Base-by-base conservation (phyloP, 768 basidiomycete species). In the Tulasnella sp. region DNA sequence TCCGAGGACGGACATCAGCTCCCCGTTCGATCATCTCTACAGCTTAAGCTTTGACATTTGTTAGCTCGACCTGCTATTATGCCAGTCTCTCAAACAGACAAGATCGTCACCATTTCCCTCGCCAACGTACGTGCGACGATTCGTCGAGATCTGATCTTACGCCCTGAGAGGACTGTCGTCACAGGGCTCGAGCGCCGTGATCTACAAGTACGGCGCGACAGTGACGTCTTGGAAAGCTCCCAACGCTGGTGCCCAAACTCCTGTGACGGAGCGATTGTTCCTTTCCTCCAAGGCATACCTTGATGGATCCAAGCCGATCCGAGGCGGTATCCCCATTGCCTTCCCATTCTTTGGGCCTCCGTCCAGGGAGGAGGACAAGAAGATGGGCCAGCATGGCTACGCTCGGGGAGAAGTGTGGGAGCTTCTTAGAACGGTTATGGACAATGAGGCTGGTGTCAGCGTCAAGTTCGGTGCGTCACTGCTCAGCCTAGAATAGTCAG, bases 271-370 rank as follows among this genome's bases (percentile, higher is more conserved):
- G 84, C 88, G 93, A 16, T 87, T 98, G 40, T 98, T 97, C 83
- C 88, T 97, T 6, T 96, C 94, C 14, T 89, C 89, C 16, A 96
- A 94, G 85, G 92, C 97, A 0, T 86, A 88, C 11, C 87, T 96
- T 1, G 95, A 97, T 83, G 94, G 94, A 1, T 90, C 91, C 50
- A 96, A 95, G 86, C 91, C 96, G 1, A 89, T 92, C 28, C 89
- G 89, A 80, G 87, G 87, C 54, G 87, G 87, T 60, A 86, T 87
- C 54, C 87, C 87, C 5, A 85, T 92, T 50, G 92, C 95, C 64
- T 98, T 96, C 85, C 93, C 93, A 64, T 95, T 94, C 87, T 99
- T 98, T 84, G 97, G 97, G 3, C 88, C 94, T 0, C 95, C 97
- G 1, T 89, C 89, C 85, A 85, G 41, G 83, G 89, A 89, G 40